A percentile compares a stretch with the other conserved stretches of the same genome.
These are phyloP conservation scores for Apiospora koreana DNA, from an alignment of 2,329 filamentous ascomycete genomes.

Conservation along the genomic window DNA sequence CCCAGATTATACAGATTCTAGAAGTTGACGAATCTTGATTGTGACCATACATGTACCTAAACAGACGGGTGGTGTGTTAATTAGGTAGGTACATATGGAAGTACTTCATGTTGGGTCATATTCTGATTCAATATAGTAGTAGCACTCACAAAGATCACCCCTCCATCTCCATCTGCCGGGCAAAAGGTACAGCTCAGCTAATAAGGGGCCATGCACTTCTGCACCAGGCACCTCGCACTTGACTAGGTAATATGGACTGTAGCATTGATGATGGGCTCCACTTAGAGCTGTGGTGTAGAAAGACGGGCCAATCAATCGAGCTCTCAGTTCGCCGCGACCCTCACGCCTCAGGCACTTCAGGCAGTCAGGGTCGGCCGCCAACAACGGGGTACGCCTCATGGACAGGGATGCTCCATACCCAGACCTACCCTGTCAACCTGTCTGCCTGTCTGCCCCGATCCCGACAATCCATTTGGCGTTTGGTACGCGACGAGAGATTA, in stretches of 20 bases:
- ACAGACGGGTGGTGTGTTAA: neutral
- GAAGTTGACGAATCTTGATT: neutral
- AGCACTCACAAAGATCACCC: neutral
- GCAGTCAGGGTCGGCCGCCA: neutral
- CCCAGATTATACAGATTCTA: neutral
- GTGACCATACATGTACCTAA: neutral
- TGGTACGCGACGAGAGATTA: constrained; percentile 8
- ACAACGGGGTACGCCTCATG: neutral
- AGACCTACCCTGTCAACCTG: neutral
- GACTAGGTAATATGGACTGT: neutral
- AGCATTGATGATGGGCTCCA: neutral
- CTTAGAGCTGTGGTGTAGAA: neutral
- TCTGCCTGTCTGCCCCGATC: no score
- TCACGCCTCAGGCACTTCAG: no score
- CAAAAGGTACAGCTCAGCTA: neutral
- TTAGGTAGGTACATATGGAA: neutral
- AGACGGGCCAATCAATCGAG: neutral
- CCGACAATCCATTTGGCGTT: constrained; percentile 4
- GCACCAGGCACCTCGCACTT: neutral
- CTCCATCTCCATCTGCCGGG: neutral
- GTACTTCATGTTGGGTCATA: neutral
- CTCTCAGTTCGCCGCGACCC: neutral
- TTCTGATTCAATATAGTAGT: constrained; percentile 4
- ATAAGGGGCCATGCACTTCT: neutral
- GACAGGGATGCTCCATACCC: neutral